Base-by-base conservation (phyloP, 768 basidiomycete species). In the Collybia sordida region DNA sequence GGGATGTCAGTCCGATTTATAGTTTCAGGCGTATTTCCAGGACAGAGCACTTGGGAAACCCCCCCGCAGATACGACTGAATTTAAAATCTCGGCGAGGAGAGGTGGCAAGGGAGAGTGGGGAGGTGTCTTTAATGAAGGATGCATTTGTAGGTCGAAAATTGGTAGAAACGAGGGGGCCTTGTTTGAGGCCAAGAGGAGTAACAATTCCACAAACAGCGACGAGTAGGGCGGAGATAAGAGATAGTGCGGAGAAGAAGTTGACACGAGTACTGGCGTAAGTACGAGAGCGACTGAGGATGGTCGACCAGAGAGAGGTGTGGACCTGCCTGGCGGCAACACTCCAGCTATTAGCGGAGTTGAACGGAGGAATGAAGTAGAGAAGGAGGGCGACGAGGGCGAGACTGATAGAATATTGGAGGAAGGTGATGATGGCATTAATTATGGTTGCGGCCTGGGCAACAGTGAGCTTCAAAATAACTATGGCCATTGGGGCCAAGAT, bases 381-480 rank as follows among this genome's bases (percentile, higher is more conserved):
- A 15, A 63, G 54, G 39, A 63, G 51, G 3, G 56, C 51, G 35
- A 58, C 57, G 43, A 60, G 46, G 18, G 57, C 54, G 34, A 63
- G 58, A 6, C 25, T 54, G 27, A 59, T 48, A 28, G 57, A 54
- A 28, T 61, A 58, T 41, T 59, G 54, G 31, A 63, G 31, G 47
- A 58, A 55, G 5, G 55, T 52, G 31, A 60, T 58, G 24, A 55
- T 9, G 15, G 58, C 52, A 45, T 60, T 63, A 19, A 63, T 57
- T 6, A 60, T 39, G 9, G 61, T 63, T 5, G 59, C 61, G 2
- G 55, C 58, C 43, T 63, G 51, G 23, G 53, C 61, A n/a, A 63
- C 56, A 3, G 57, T 48, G 31, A 63, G 44, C n/a, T 45, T 44
- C 12, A 55, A 24, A 7, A 63, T 51, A 43, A 35, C 12, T 31